phyloP scores from a whole-genome alignment of 768 basidiomycete species.

The Mycena vitilis region DNA sequence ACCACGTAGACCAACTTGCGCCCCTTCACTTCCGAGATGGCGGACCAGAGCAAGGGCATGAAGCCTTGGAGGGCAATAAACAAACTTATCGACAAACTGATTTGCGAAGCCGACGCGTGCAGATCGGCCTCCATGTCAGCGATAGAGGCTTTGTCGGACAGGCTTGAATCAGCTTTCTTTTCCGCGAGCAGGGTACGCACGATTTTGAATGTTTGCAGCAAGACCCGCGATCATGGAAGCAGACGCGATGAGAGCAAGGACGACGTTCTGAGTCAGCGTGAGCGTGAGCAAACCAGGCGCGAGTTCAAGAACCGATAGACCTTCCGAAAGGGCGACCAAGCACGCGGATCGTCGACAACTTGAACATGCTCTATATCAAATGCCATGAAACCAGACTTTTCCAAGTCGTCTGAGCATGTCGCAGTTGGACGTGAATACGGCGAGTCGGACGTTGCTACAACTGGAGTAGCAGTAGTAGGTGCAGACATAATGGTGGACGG shows the following conservation, averaged over 20 bases:
- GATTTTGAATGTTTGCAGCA: constrained; percentile 72
- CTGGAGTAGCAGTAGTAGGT: neutral
- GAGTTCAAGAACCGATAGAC: constrained; percentile 43
- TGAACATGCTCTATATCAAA: constrained; percentile 64
- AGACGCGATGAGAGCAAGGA: constrained; percentile 59
- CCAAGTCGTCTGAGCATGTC: constrained; percentile 4
- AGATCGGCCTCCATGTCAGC: constrained; percentile 68
- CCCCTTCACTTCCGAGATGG: constrained; percentile 80
- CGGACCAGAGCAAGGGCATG: constrained; percentile 75
- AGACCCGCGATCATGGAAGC: constrained; percentile 71
- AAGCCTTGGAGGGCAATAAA: constrained; percentile 81
- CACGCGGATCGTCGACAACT: constrained; percentile 71
- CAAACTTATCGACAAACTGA: constrained; percentile 76
- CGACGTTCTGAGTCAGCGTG: constrained; percentile 49
- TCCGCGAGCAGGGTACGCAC: constrained; percentile 47
- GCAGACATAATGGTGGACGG: constrained; percentile 1
- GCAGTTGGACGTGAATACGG: neutral
- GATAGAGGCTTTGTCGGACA: constrained; percentile 64
- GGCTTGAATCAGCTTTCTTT: constrained; percentile 1
- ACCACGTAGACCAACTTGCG: constrained; percentile 72
- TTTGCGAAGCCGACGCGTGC: constrained; percentile 67
- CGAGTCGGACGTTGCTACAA: neutral
- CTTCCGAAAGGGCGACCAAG: constrained; percentile 69
- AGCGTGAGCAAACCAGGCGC: neutral
- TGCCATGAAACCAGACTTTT: no score